Base-by-base conservation (phyloP, 1,284 basidiomycete species). In the Exobasidium rhododendri region DNA sequence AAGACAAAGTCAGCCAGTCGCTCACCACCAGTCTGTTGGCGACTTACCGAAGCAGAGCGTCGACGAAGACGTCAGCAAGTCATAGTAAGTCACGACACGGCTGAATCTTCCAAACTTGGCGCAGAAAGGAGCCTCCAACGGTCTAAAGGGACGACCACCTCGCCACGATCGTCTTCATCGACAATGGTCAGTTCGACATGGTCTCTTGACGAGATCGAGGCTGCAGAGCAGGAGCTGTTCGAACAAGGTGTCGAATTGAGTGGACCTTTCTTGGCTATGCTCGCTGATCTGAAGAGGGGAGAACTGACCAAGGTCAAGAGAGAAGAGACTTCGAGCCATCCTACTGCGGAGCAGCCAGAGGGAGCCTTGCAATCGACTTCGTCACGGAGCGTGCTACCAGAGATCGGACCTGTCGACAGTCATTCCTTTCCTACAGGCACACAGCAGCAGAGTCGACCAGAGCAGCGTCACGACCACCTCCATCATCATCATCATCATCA, bases 281-380 rank as follows among this genome's bases (percentile, higher is more conserved):
- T 72, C 0, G 68, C 64, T 22, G 70, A 68, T 3, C 61, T 72
- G 4, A 66, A 67, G 26, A 61, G 56, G 32, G 65, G 64, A 60
- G 70, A 72, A 20, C 63, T 68, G 47, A 57, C 69, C 1, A 65
- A 68, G 58, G 68, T 71, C 63, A 66, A 71, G 45, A 54, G 66
- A 2, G 47, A 50, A 24, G 24, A 50, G 4, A 40, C 35, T 40
- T 17, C 7, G 17, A 10, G 10, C 17, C 7, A 40, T 40, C 17
- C 10, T 7, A 7, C 68, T 70, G 55, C 7, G n/a, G 17, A 50
- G 7, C 24, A 26, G 24, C n/a, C 29, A 26, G 47, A 31, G 47
- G 24, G 24, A 7, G 29, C 22, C 17, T n/a, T 26, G 47, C 29
- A 31, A 31, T 50, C 24, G 17, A 50, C n/a, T 50, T n/a, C n/a